Evolutionary conservation across 2,329 filamentous ascomycete species (phyloP).

Genomic region (Nemania sp.): DNA sequence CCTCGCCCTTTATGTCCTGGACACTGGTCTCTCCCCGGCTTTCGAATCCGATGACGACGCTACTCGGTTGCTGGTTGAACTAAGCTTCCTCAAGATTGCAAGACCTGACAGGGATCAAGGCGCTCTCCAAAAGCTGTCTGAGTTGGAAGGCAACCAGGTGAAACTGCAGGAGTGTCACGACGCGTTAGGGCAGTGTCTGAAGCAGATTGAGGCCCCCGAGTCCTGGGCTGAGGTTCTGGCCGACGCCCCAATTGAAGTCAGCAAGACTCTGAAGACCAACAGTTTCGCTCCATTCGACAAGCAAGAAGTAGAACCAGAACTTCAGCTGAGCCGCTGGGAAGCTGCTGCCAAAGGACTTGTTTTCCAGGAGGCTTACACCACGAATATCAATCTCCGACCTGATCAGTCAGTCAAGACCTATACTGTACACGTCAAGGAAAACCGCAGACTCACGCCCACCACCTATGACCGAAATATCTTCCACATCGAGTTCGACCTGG

Average conservation of each 20-base stretch:
- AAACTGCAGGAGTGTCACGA: slow-evolving; percentile 63
- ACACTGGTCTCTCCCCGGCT: slow-evolving; percentile 69
- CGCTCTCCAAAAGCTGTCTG: slow-evolving; percentile 68
- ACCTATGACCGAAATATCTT: slow-evolving; percentile 99
- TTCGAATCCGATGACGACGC: slow-evolving; percentile 66
- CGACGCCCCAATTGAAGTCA: slow-evolving; percentile 60
- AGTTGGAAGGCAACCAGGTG: slow-evolving; percentile 57
- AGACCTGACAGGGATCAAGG: slow-evolving; percentile 67
- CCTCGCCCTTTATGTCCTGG: slow-evolving; percentile 74
- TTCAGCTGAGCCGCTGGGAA: slow-evolving; percentile 75
- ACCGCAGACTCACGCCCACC: slow-evolving; percentile 83
- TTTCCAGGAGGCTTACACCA: slow-evolving; percentile 94
- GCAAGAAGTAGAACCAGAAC: slow-evolving; percentile 68
- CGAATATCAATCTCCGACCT: slow-evolving; percentile 74
- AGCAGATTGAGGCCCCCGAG: slow-evolving; percentile 74
- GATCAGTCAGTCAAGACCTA: slow-evolving; percentile 85
- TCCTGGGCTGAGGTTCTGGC: slow-evolving; percentile 75
- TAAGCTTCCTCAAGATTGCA: slow-evolving; percentile 81
- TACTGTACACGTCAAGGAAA: slow-evolving; percentile 91
- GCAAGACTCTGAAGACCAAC: slow-evolving; percentile 70
- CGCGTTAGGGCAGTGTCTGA: slow-evolving; percentile 70
- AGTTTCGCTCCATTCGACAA: slow-evolving; percentile 85
- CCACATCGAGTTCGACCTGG: slow-evolving; percentile 98
- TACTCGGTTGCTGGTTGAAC: slow-evolving; percentile 72
- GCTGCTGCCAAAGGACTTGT: slow-evolving; percentile 82